These are phyloP conservation scores for Beauveria rudraprayagi DNA, from an alignment of 2,329 filamentous ascomycete genomes.

Conservation along the genomic window DNA sequence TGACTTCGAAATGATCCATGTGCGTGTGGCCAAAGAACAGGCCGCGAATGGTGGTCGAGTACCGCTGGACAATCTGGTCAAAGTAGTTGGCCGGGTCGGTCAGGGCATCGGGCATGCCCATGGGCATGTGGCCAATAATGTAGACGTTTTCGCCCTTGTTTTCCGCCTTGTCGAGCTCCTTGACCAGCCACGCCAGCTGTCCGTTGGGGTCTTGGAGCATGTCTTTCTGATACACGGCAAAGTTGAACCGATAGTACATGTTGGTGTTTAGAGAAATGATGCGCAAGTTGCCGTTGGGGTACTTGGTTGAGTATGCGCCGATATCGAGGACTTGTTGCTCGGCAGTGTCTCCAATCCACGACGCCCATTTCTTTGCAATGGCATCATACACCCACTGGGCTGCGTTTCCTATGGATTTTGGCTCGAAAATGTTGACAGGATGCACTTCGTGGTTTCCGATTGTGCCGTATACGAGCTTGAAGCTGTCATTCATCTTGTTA, in stretches of 20 bases:
- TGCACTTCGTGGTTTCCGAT: slow-evolving; percentile 50
- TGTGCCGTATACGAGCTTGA: slow-evolving; percentile 42
- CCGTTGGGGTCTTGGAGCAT: slow-evolving; percentile 43
- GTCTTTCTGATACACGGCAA: slow-evolving; percentile 43
- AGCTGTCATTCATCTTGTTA: slow-evolving; percentile 32
- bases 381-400: slow-evolving; percentile 47
- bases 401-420: slow-evolving; percentile 29
- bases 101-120: slow-evolving; percentile 42
- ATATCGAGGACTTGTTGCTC: slow-evolving; percentile 28
- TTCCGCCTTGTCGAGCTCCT: slow-evolving; percentile 46
- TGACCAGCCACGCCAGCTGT: slow-evolving; percentile 46
- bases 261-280: slow-evolving; percentile 56
- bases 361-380: slow-evolving; percentile 37
- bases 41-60: slow-evolving; percentile 44
- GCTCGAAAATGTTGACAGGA: slow-evolving; percentile 43
- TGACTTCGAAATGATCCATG: slow-evolving; percentile 47
- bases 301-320: slow-evolving; percentile 42
- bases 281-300: slow-evolving; percentile 39
- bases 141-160: slow-evolving; percentile 45
- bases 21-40: slow-evolving; percentile 53
- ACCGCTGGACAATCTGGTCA: slow-evolving; percentile 47
- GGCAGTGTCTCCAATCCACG: slow-evolving; percentile 34
- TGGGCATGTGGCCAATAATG: slow-evolving; percentile 50
- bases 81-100: slow-evolving; percentile 44
- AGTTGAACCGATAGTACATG: slow-evolving; percentile 50